Conservation (phyloP, 2,329 filamentous ascomycete species). For the Pseudogymnoascus pannorum region DNA sequence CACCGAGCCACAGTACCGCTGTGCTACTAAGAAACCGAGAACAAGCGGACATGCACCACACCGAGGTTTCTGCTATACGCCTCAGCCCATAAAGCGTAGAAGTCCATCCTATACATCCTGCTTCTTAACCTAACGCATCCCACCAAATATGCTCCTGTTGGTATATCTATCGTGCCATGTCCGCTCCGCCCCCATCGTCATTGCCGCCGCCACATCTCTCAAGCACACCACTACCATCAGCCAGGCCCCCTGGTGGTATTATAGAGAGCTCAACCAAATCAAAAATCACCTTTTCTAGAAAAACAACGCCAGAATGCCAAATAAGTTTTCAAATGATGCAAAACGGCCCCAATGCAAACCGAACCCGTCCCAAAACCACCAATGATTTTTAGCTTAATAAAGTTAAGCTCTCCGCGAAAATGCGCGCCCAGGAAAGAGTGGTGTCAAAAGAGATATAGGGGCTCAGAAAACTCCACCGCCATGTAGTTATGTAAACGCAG, state of each 20-base stretch:
- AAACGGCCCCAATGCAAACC: background rate
- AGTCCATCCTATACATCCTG: background rate
- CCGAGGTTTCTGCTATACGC: background rate
- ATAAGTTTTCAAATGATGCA: background rate
- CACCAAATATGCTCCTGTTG: background rate
- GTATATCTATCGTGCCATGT: conserved; percentile 1
- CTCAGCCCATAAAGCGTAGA: background rate
- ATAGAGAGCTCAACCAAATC: background rate
- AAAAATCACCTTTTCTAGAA: conserved; percentile 3
- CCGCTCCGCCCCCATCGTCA: background rate
- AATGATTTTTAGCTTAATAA: background rate
- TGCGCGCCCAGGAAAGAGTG: background rate
- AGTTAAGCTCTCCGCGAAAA: background rate
- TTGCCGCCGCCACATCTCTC: background rate
- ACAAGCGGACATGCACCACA: background rate
- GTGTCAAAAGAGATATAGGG: background rate
- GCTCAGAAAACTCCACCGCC: conserved; percentile 2
- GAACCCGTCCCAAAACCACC: background rate
- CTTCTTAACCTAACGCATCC: background rate
- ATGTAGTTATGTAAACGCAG: conserved; percentile 3
- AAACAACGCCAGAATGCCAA: conserved; percentile 2
- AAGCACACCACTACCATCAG: background rate
- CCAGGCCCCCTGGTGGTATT: background rate
- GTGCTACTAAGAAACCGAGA: background rate
- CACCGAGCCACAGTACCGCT: background rate